These are phyloP conservation scores for Alternaria panax DNA, from an alignment of 2,329 filamentous ascomycete species.

Conservation along the genomic window DNA sequence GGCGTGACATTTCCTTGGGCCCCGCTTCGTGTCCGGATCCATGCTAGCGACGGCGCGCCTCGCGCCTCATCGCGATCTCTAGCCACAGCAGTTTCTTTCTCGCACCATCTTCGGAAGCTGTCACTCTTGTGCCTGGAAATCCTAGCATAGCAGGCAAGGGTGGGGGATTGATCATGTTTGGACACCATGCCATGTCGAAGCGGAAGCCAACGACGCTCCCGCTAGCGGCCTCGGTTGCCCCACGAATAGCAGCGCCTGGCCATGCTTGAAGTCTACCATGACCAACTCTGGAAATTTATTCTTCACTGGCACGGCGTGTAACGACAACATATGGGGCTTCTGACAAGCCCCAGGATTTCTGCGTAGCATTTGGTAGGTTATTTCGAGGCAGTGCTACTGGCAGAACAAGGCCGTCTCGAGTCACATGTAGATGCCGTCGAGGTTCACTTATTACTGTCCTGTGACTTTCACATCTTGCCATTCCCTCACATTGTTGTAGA, in stretches of 20 bases:
- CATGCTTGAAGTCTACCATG: background rate
- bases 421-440: too few species aligned
- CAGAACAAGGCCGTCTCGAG: background rate
- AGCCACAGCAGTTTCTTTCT: background rate
- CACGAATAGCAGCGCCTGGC: background rate
- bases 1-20: constrained; percentile 41
- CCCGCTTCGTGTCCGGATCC: constrained; percentile 20
- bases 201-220: constrained; percentile 12
- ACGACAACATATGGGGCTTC: background rate
- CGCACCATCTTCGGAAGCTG: background rate
- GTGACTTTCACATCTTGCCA: background rate
- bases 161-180: constrained; percentile 2
- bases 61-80: background rate
- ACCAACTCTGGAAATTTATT: background rate
- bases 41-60: constrained; percentile 8
- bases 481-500: background rate
- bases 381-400: background rate
- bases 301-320: background rate
- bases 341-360: background rate
- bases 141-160: background rate
- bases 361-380: background rate
- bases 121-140: background rate
- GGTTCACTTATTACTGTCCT: background rate
- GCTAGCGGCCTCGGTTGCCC: constrained; percentile 12
- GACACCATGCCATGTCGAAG: background rate